Conservation (phyloP, 148 eudicot genomes). For the Linanthus parryae region DNA sequence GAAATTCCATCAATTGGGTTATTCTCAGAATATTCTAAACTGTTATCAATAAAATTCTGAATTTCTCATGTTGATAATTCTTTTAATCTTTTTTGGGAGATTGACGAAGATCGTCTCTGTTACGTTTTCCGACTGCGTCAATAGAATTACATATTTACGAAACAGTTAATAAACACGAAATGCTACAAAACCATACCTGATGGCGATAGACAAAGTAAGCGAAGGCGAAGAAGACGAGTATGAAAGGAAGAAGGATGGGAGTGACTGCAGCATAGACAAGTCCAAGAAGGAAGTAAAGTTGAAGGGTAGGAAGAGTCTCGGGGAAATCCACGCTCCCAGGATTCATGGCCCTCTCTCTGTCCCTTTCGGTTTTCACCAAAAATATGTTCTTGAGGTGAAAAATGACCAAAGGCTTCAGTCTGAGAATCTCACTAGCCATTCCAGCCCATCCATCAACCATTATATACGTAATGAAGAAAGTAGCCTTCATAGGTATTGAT, state of each 20-base stretch:
- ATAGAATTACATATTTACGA: too few species aligned
- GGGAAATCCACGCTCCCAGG: conserved; percentile 83
- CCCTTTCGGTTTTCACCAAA: conserved; percentile 91
- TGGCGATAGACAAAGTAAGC: conserved; percentile 94
- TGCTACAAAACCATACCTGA: conserved; percentile 56
- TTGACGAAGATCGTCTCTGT: too few species aligned
- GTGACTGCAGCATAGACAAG: conserved; percentile 91
- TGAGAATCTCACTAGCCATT: conserved; percentile 81
- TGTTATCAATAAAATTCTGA: too few species aligned
- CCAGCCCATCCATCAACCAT: conserved; percentile 99
- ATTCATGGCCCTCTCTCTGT: conserved; percentile 83
- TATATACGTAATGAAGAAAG: conserved; percentile 94
- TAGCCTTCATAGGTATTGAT: conserved; percentile 94
- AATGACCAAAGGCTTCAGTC: conserved; percentile 73
- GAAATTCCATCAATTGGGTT: too few species aligned
- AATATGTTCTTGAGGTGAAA: conserved; percentile 90
- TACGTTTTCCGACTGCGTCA: too few species aligned
- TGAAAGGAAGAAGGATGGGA: conserved; percentile 85
- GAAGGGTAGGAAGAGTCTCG: conserved; percentile 72
- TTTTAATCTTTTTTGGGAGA: too few species aligned
- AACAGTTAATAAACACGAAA: too few species aligned
- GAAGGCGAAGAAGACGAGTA: conserved; percentile 76
- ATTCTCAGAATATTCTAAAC: too few species aligned
- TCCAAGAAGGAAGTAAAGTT: conserved; percentile 86
- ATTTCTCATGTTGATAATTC: too few species aligned